These are phyloP conservation scores for Fusarium secorum DNA, from an alignment of 2,329 filamentous ascomycete species.

Conservation along the genomic window DNA sequence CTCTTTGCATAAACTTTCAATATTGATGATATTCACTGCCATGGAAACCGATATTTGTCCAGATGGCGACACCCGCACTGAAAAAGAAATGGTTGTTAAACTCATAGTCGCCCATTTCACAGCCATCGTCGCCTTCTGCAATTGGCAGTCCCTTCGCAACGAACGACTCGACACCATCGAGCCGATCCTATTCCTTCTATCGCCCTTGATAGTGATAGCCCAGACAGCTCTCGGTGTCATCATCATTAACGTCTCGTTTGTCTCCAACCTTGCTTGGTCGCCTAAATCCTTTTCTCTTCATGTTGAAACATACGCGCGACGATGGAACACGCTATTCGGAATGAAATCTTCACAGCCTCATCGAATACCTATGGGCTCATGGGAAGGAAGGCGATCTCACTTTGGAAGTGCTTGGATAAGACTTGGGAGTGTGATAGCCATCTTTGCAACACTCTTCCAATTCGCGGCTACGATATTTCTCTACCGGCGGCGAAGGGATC, in stretches of 20 bases:
- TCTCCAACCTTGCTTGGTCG: neutral
- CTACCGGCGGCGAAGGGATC: neutral
- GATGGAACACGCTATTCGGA: constrained; percentile 8
- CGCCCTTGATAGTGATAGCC: neutral
- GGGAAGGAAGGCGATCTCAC: neutral
- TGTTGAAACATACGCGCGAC: neutral
- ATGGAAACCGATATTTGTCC: neutral
- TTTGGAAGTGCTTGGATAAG: neutral
- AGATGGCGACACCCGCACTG: neutral
- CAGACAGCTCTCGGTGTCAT: constrained; percentile 2
- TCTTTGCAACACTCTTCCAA: constrained; percentile 6
- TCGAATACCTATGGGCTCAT: rapidly evolving
- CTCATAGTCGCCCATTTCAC: constrained; percentile 19
- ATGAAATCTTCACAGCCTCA: neutral
- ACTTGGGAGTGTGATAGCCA: neutral
- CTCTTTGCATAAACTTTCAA: rapidly evolving
- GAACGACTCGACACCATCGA: constrained; percentile 16
- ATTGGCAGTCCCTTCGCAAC: constrained; percentile 7
- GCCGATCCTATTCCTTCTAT: constrained; percentile 5
- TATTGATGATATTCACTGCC: rapidly evolving
- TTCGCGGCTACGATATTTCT: constrained; percentile 10
- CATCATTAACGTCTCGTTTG: neutral
- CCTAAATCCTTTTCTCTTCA: neutral
- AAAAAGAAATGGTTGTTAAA: constrained; percentile 15
- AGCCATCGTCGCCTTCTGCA: constrained; percentile 7